Percentiles rank a stretch among this genome's conserved stretches.
Conservation (phyloP, 805 yeast species). For the Wickerhamiella sergipiensis region DNA sequence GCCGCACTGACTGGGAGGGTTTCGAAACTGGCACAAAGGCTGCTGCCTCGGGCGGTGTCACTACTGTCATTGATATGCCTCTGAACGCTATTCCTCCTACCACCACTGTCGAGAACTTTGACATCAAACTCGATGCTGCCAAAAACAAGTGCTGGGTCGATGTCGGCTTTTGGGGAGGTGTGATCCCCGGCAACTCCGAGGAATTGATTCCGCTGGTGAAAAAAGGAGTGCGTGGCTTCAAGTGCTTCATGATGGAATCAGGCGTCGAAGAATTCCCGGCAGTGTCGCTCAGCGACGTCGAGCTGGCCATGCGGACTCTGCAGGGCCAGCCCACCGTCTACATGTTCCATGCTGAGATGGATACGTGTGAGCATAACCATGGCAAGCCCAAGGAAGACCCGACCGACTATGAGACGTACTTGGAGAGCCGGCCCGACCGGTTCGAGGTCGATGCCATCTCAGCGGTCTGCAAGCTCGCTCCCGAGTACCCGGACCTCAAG, state of each 20-base stretch:
- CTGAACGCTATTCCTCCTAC: conserved; percentile 94
- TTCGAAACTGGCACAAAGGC: conserved; percentile 89
- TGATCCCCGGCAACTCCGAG: conserved; percentile 62
- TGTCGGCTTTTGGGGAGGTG: conserved; percentile 94
- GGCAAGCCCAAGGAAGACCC: conserved; percentile 30
- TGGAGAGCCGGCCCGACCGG: conserved; percentile 80
- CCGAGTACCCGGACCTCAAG: conserved; percentile 25
- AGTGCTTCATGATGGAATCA: conserved; percentile 80
- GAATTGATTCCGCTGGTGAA: conserved; percentile 62
- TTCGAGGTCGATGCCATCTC: conserved; percentile 78
- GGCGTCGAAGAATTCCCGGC: conserved; percentile 95
- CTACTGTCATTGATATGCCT: conserved; percentile 94
- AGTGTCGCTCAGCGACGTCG: conserved; percentile 48
- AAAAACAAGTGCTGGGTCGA: conserved; percentile 79
- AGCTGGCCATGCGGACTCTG: conserved; percentile 49
- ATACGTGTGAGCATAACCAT: conserved; percentile 14
- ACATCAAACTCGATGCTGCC: conserved; percentile 66
- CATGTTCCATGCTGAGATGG: conserved; percentile 94
- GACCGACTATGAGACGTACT: conserved; percentile 54
- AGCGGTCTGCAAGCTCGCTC: conserved; percentile 50
- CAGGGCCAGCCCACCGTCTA: conserved; percentile 52
- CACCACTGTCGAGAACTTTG: conserved; percentile 65
- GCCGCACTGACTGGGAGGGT: conserved; percentile 97
- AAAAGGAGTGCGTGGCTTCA: conserved; percentile 88
- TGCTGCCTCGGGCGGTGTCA: conserved; percentile 93